Base-by-base conservation (phyloP, 2,329 filamentous ascomycete species). In the Pezicula carpinea region DNA sequence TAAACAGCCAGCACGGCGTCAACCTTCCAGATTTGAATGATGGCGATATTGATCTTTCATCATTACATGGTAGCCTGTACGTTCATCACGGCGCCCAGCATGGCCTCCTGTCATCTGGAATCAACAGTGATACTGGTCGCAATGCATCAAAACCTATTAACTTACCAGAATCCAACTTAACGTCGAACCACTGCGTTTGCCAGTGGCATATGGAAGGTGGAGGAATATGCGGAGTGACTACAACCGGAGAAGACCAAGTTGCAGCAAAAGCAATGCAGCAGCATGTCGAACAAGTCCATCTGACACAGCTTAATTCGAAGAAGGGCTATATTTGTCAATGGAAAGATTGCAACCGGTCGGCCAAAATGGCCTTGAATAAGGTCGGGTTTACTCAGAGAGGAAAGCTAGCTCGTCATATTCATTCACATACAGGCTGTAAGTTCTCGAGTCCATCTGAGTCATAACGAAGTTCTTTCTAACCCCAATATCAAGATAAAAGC, bases 341-440 rank as follows among this genome's bases (percentile, higher is more conserved):
- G 81, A 63, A 70, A 13, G 71, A 69, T 35, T 85, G 82, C 61
- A 67, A 66, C 29, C 74, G 80, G 31, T 53, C 53, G 14, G 41
- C 47, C 6, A 62, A 57, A 39, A 49, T 53, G 17, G n/a, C 21
- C 53, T 50, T 10, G 44, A 49, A 10, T n/a, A 66, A 73, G 31
- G 69, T 69, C 4, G 72, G 74, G 14, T 83, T 83, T 52, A 71
- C 70, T 2, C 79, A 82, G 56, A 72, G 77, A 56, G 80, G 78
- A 60, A 85, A 85, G 59, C 69, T 85, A 15, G 80, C 83, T 53
- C 70, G 82, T 38, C 82, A 85, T 57, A 73, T 84, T 63, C 79
- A 83, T 54, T 80, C 76, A 2, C 82, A 85, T 59, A 84, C 81
- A 14, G 79, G 79, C 43, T 78, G 79, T 82, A 66, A 69, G 79